A percentile compares a stretch with the other conserved stretches of the same genome.
Evolutionary conservation across 78 protist species (phyloP).

Genomic region (Monocercomonoides exilis): DNA sequence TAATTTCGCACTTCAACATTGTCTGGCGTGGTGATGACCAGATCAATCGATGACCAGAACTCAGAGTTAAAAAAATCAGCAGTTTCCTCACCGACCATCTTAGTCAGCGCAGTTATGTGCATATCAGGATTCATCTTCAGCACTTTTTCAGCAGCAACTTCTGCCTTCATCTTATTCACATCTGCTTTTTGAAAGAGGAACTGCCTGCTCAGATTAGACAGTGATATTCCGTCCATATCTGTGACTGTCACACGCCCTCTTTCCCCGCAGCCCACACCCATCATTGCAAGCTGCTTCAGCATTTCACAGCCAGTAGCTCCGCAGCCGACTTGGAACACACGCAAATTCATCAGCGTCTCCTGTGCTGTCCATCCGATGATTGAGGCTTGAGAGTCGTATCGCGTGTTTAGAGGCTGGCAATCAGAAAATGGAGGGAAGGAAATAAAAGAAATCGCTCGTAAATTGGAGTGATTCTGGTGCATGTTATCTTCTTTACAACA

Average conservation of each 20-base stretch:
- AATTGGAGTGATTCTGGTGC: no score
- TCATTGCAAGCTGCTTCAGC: constrained; percentile 40
- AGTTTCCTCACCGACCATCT: constrained; percentile 36
- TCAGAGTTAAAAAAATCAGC: constrained; percentile 20
- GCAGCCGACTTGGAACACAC: constrained; percentile 55
- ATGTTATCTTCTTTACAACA: no score
- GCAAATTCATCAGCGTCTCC: neutral
- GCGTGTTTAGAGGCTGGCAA: neutral
- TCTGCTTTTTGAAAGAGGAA: constrained; percentile 41
- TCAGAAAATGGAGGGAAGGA: no score
- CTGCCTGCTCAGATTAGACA: constrained; percentile 37
- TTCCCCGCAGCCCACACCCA: constrained; percentile 28
- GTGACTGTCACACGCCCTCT: constrained; percentile 16
- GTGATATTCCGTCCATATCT: constrained; percentile 36
- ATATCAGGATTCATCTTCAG: constrained; percentile 29
- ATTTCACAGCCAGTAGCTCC: constrained; percentile 62
- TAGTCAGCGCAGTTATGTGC: neutral
- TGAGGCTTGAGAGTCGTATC: neutral
- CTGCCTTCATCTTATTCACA: constrained; percentile 28
- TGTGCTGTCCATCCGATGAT: neutral
- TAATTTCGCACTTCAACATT: constrained; percentile 41
- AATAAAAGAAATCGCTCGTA: no score
- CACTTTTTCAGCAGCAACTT: constrained; percentile 11
- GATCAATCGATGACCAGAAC: constrained; percentile 26
- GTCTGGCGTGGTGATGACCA: constrained; percentile 38